Base-by-base conservation (phyloP, 148 eudicot genomes). In the Rhododendron henanense region DNA sequence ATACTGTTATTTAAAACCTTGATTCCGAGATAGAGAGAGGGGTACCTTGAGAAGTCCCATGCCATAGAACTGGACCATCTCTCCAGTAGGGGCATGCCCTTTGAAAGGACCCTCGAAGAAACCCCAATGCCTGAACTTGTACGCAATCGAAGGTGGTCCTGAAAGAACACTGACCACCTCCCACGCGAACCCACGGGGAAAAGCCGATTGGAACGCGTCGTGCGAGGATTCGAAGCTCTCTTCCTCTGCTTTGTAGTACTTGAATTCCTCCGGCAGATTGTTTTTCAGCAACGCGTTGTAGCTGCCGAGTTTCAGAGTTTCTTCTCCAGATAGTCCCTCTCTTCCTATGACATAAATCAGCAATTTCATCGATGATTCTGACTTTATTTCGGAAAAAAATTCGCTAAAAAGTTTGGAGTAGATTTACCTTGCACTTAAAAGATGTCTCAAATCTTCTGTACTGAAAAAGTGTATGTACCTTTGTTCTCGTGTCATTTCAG, bases 91-190 rank as follows among this genome's bases (percentile, higher is more conserved):
- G 5, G 94, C 93, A 83, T 89, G 96, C 23, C 92, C 93, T 87
- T 92, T 94, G 88, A 85, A 96, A 28, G 94, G 97, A 0, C 99
- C 98, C 83, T 96, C 99, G 48, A 96, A 96, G 90, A 67, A 94
- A 83, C 98, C 98, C 99, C 99, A 96, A 63, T 96, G 97, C 90
- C 99, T 85, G 88, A 95, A 96, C 90, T 95, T 96, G 91, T 89
- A 95, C 7, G 98, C 86, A 39, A 95, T 93, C 55, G 25, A 35
- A 0, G 99, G 99, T 0, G 99, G 98, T 11, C 94, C 95, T 2
- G 95, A 94, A n/a, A 94, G 92, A 51, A 95, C 98, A 44, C 90
- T 78, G 5, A 91, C 73, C 61, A 96, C 97, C 85, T 96, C 99
- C 98, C 97, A 96, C 2, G 96, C 95, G 35, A 96, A 96, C 15